Evolutionary conservation across 1,284 basidiomycete species (phyloP).

Genomic region (Laetiporus sulphureus): DNA sequence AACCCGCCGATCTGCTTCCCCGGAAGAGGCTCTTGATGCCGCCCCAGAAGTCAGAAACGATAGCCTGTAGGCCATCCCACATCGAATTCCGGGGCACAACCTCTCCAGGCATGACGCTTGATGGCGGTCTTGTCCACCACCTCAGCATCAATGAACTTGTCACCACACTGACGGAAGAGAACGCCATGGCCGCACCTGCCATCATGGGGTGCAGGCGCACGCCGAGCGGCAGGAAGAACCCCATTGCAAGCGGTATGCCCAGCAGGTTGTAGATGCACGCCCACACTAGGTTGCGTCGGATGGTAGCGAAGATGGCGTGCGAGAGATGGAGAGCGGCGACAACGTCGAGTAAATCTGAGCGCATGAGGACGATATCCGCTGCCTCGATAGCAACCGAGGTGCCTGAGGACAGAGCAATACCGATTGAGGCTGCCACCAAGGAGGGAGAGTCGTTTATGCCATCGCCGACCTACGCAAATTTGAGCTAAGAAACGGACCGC

Average conservation of each 20-base stretch:
- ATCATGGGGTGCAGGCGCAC: slow-evolving; percentile 97
- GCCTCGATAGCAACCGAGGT: slow-evolving; percentile 98
- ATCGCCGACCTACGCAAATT: slow-evolving; percentile 76
- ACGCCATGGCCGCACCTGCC: slow-evolving; percentile 97
- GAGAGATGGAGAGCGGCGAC: slow-evolving; percentile 94
- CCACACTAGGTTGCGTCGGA: slow-evolving; percentile 87
- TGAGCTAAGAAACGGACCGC: not conserved
- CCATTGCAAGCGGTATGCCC: slow-evolving; percentile 99
- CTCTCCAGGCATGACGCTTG: slow-evolving; percentile 65
- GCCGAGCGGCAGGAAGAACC: slow-evolving; percentile 88
- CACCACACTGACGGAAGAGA: slow-evolving; percentile 94
- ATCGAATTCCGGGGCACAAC: slow-evolving; percentile 30
- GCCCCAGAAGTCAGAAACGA: slow-evolving; percentile 36
- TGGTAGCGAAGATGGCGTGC: slow-evolving; percentile 84
- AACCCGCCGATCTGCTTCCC: slow-evolving; percentile 40
- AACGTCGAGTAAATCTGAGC: slow-evolving; percentile 92
- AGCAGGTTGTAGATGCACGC: slow-evolving; percentile 91
- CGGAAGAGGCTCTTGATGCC: slow-evolving; percentile 37
- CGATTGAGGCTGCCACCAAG: slow-evolving; percentile 90
- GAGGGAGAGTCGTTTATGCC: slow-evolving; percentile 99
- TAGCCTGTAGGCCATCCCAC: slow-evolving; percentile 37
- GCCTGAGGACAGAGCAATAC: slow-evolving; percentile 93
- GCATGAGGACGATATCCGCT: slow-evolving; percentile 97
- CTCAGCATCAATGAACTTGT: slow-evolving; percentile 82
- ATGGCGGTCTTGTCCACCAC: slow-evolving; percentile 75